Percentiles rank a stretch among this genome's conserved stretches.
These are phyloP conservation scores for Penicillium simplicissimum DNA, from an alignment of 495 filamentous ascomycete genomes.

Conservation along the genomic window DNA sequence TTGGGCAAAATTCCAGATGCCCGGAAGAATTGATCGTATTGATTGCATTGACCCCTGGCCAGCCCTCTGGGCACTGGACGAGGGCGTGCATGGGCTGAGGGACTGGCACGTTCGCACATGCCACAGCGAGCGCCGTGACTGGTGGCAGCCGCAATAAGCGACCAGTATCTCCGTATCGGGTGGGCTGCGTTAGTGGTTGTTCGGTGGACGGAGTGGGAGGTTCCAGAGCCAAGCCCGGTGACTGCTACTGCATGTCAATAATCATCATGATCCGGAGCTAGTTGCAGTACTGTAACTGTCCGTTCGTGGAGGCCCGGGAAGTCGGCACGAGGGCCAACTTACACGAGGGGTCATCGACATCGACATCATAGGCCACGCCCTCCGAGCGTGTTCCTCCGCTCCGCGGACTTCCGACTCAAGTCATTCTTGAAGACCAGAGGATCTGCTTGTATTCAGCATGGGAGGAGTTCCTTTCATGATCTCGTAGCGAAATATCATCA, in stretches of 20 bases:
- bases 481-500: not conserved
- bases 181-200: not conserved
- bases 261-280: not conserved
- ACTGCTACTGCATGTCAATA: not conserved
- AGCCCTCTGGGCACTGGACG: not conserved
- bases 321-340: constrained; percentile 24
- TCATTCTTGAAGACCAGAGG: not conserved
- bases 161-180: constrained; percentile 5
- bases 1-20: constrained; percentile 29
- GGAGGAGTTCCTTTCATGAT: not conserved
- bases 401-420: constrained; percentile 22
- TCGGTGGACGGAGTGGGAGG: not conserved
- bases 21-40: constrained; percentile 11
- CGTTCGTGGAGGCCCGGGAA: constrained; percentile 20
- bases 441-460: not conserved
- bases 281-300: too few species aligned
- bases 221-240: not conserved
- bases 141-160: constrained; percentile 11
- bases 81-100: not conserved
- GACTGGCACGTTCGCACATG: not conserved
- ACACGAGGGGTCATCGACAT: constrained; percentile 8
- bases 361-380: constrained; percentile 19
- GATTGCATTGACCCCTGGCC: not conserved
- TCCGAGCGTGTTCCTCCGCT: constrained; percentile 2
- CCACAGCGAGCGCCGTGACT: not conserved